Evolutionary conservation across 306 rosid genomes (phyloP), one percentile per base, ranked within the genome.

Genomic region (Trifolium repens): DNA sequence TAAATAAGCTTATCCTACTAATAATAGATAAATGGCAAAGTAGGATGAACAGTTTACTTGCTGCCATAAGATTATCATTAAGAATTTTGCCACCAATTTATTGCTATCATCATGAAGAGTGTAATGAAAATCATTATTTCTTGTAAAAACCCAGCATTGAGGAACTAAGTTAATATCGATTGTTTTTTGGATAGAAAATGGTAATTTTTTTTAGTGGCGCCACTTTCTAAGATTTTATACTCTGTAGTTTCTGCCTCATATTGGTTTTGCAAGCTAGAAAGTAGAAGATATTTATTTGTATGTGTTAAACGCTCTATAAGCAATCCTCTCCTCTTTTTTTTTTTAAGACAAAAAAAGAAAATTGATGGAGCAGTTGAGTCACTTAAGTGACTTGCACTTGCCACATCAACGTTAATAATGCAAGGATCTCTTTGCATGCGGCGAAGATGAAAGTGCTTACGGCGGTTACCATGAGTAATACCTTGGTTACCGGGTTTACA

Each of bases 221-320:
- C 13, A 59, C 35, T n/a, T 64, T 50, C 22, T 24, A 15, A 52
- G 39, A 15, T 54, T 3, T 59, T 30, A 55, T 57, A 55, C 50
- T 30, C 26, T 55, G 74, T 44, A 24, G 24, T 65, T 70, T 46
- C 79, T 73, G 7, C 47, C 11, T 32, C 39, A 8, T 44, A 59
- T 49, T 61, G 55, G 49, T 54, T 62, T 74, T 53, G 59, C 74
- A 22, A 68, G 65, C 22, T 4, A 44, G 62, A 40, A 57, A 59
- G 68, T 73, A 44, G 40, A 67, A 66, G 60, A 47, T 42, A 12
- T 55, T 15, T 44, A n/a, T 74, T 69, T 55, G 57, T 17, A 81
- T 71, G 40, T 62, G 19, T 66, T 54, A 54, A 83, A 55, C 15
- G 9, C 75, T 24, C n/a, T 58, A 24, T 63, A 74, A 55, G 47